Evolutionary conservation across 768 basidiomycete genomes (phyloP), one percentile per base, ranked within the genome.

Genomic region (Boletus rubropictus): DNA sequence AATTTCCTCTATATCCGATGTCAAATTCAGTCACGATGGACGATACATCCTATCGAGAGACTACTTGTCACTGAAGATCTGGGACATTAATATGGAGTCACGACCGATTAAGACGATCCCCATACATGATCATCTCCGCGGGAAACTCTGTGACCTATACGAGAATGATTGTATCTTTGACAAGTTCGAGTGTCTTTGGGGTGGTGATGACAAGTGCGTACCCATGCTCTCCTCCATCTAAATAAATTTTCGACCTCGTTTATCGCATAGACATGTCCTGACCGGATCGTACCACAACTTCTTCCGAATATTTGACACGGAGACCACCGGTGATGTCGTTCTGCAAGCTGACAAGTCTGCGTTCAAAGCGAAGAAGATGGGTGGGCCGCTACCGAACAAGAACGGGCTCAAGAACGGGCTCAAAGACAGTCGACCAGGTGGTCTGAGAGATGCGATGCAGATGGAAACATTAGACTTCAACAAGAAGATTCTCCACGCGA

Each of bases 251-350:
- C 33, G 29, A 50, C 38, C 27, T 48, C 51, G 9, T 52, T 28
- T 35, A 25, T 42, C 24, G 46, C 33, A 8, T 59, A 99, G 96
- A 61, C 84, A 94, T 67, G 92, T 98, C 50, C 75, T 99, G 54
- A 97, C 96, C n/a, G 96, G 96, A 36, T 98, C 96, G 42, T 99
- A 99, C 73, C 95, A 98, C 74, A 99, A 99, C 72, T 98, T 95
- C 73, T 94, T 99, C 87, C 92, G 93, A 67, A 96, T 99, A 81
- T 99, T 92, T 71, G 95, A 98, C 67, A 81, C 83, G 44, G 90
- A 95, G 50, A 82, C 84, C 27, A 63, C 82, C 52, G 86, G 84
- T 51, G 96, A 98, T 60, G 83, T 94, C 36, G 89, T 97, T 11
- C 71, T 99, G 46, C 96, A 98, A 69, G 96, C 96, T 2, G 96